phyloP scores from a whole-genome alignment of 2,329 filamentous ascomycete species.

The Colletotrichum navitas region DNA sequence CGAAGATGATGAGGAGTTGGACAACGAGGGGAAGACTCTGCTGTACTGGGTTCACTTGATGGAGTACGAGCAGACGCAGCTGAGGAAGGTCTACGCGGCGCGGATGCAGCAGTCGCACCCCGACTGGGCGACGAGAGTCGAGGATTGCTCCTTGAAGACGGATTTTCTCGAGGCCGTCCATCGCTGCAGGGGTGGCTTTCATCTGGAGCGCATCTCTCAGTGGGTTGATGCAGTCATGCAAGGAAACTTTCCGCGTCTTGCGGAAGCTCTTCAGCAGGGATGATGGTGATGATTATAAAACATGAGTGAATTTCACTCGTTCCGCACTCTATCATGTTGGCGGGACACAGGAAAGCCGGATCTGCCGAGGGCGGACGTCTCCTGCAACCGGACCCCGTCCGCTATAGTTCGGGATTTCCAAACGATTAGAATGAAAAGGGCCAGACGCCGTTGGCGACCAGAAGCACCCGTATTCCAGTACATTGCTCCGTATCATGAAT shows the following conservation, averaged over 20 bases:
- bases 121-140: constrained; percentile 47
- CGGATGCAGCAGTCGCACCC: constrained; percentile 50
- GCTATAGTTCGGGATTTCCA: too few relatives aligned
- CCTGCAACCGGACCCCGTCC: too few relatives aligned
- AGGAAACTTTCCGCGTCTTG: background rate
- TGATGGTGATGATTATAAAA: too few relatives aligned
- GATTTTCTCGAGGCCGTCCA: constrained; percentile 49
- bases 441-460: too few relatives aligned
- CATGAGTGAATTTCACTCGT: too few relatives aligned
- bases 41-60: constrained; percentile 57
- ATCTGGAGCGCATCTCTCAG: background rate
- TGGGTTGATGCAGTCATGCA: background rate
- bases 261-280: background rate
- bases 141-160: constrained; percentile 47
- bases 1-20: constrained; percentile 41
- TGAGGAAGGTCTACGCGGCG: constrained; percentile 51
- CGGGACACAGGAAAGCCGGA: too few relatives aligned
- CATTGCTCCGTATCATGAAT: too few relatives aligned
- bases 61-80: constrained; percentile 56
- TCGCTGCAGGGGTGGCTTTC: background rate
- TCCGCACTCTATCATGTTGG: too few relatives aligned
- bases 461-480: too few relatives aligned
- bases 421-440: too few relatives aligned
- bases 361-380: too few relatives aligned
- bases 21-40: constrained; percentile 54